Evolutionary conservation across 106 monocot species (phyloP).

Genomic region (Narthecium ossifragum): DNA sequence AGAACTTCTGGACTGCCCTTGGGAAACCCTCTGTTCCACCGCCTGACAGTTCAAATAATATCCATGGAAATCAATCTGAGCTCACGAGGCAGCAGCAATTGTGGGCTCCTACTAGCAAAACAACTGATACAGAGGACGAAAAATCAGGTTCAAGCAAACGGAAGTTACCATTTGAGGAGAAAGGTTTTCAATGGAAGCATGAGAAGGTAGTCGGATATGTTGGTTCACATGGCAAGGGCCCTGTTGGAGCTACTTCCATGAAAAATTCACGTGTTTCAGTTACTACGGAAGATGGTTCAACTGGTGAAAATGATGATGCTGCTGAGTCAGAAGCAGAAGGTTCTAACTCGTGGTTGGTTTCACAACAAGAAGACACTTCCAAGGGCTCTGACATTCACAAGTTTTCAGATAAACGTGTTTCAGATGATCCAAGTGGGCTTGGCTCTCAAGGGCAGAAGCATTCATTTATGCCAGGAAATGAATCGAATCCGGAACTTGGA

Average conservation of each 20-base stretch:
- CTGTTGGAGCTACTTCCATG: constrained; percentile 18
- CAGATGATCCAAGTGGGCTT: constrained; percentile 14
- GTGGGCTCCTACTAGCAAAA: constrained; percentile 35
- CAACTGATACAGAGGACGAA: constrained; percentile 31
- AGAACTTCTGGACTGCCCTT: constrained; percentile 49
- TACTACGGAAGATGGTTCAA: constrained; percentile 52
- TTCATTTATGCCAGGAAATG: constrained; percentile 13
- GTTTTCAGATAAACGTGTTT: constrained; percentile 24
- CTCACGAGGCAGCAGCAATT: constrained; percentile 33
- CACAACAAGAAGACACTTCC: constrained; percentile 37
- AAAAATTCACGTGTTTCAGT: constrained; percentile 43
- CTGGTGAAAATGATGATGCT: constrained; percentile 70
- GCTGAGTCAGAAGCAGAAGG: constrained; percentile 80
- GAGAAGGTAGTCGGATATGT: constrained; percentile 16
- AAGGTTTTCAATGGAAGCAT: constrained; percentile 47
- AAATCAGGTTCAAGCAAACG: constrained; percentile 42
- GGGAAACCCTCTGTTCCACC: constrained; percentile 19
- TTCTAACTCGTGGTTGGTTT: constrained; percentile 54
- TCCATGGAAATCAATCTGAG: constrained; percentile 17
- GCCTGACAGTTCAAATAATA: constrained; percentile 17
- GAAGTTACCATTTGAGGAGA: constrained; percentile 55
- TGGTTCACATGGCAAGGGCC: constrained; percentile 23
- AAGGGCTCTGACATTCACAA: constrained; percentile 26
- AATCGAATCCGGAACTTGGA: constrained; percentile 27
- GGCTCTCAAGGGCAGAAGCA: constrained; percentile 24